Conservation (phyloP, 805 yeast species). For the Candida qinlingensis region DNA sequence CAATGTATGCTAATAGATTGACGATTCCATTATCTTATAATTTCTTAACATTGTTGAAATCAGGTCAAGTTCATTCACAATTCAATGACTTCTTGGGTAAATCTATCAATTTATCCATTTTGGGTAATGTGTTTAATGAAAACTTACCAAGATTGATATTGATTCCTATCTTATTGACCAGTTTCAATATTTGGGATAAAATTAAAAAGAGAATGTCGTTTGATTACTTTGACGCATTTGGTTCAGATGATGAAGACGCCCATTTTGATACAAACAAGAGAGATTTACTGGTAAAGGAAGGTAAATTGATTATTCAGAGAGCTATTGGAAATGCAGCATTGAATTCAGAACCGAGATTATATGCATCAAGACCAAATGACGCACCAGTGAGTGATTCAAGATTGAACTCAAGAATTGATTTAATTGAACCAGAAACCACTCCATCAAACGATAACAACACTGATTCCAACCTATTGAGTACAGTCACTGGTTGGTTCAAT, state of each 20-base stretch:
- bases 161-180: conserved; percentile 61
- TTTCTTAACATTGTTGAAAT: conserved; percentile 55
- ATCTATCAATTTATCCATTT: conserved; percentile 68
- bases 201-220: conserved; percentile 32
- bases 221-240: conserved; percentile 32
- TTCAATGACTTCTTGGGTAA: conserved; percentile 74
- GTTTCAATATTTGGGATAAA: conserved; percentile 63
- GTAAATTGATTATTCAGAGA: conserved; percentile 21
- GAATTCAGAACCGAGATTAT: not conserved
- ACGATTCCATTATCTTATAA: conserved; percentile 81
- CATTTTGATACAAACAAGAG: conserved; percentile 15
- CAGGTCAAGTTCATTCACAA: conserved; percentile 40
- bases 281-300: conserved; percentile 19
- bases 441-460: not conserved
- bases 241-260: conserved; percentile 30
- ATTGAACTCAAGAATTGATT: not conserved
- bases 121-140: conserved; percentile 67
- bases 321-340: conserved; percentile 10
- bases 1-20: conserved; percentile 74
- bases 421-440: not conserved
- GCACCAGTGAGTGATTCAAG: not conserved
- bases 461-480: not conserved
- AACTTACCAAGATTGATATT: conserved; percentile 71
- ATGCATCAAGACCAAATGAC: not conserved
- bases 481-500: conserved; percentile 1